phyloP scores from a whole-genome alignment of 495 filamentous ascomycete genomes.

The Chlorociboria aeruginascens region DNA sequence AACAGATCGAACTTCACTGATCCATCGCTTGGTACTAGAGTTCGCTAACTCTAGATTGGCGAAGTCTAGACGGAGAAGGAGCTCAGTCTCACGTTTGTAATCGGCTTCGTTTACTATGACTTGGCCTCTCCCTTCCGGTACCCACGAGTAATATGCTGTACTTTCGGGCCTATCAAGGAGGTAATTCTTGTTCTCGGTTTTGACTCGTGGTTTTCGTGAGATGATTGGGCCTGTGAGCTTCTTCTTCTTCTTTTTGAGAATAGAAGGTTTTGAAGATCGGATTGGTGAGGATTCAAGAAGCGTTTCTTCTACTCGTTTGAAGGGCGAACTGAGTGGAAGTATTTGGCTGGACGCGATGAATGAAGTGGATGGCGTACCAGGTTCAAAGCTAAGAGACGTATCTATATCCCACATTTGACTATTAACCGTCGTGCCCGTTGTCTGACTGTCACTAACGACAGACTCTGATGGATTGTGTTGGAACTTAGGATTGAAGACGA shows the following conservation, averaged over 20 bases:
- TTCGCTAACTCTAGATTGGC: conserved; percentile 53
- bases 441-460: conserved; percentile 7
- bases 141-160: conserved; percentile 59
- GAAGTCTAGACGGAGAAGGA: conserved; percentile 80
- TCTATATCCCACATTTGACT: neutral
- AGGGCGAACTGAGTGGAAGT: neutral
- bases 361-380: conserved; percentile 10
- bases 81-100: conserved; percentile 67
- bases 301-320: neutral
- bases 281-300: neutral
- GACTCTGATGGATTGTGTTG: conserved; percentile 2
- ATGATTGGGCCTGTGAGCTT: conserved; percentile 40
- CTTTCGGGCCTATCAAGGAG: conserved; percentile 27
- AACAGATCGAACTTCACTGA: conserved; percentile 42
- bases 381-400: neutral
- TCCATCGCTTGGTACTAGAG: conserved; percentile 61
- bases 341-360: conserved; percentile 10
- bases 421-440: conserved; percentile 25
- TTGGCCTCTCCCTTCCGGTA: conserved; percentile 50
- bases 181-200: conserved; percentile 34
- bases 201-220: conserved; percentile 41
- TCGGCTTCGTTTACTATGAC: conserved; percentile 56
- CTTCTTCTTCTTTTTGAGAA: conserved; percentile 22
- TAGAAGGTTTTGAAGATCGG: neutral
- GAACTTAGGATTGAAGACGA: conserved; percentile 54